Evolutionary conservation across 2,329 filamentous ascomycete species (phyloP).

Genomic region (Xylariomycetidae sp.): DNA sequence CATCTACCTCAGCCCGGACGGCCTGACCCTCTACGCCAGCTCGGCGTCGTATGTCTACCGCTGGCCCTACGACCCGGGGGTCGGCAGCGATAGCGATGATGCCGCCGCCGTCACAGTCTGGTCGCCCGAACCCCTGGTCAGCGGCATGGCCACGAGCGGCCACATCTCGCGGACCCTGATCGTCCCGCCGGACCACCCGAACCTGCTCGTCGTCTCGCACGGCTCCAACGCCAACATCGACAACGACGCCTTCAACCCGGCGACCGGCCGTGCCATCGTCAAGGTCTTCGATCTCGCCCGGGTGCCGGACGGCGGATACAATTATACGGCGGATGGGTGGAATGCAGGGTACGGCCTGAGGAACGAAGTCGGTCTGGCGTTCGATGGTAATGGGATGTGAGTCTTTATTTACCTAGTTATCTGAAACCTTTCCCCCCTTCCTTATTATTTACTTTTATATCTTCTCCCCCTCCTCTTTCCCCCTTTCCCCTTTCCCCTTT

Average conservation of each 20-base stretch:
- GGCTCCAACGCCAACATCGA: conserved; percentile 56
- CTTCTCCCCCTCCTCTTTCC: not conserved
- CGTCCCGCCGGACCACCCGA: conserved; percentile 42
- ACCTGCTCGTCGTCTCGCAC: conserved; percentile 50
- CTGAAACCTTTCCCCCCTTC: too few species aligned
- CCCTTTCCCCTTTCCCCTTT: too few species aligned
- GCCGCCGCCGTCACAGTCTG: conserved; percentile 39
- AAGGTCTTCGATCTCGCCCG: conserved; percentile 37
- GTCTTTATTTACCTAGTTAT: conserved; percentile 29
- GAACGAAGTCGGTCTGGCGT: conserved; percentile 53
- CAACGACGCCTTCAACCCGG: conserved; percentile 35
- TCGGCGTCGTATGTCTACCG: conserved; percentile 43
- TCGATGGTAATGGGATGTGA: conserved; percentile 42
- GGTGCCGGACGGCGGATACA: conserved; percentile 23
- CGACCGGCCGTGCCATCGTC: conserved; percentile 50
- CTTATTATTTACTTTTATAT: too few species aligned
- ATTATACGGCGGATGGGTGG: conserved; percentile 36
- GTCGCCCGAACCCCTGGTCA: too few species aligned
- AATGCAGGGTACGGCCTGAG: conserved; percentile 52
- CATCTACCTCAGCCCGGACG: conserved; percentile 32
- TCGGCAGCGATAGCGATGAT: conserved; percentile 30
- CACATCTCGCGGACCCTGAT: conserved; percentile 55
- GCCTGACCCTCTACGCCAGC: conserved; percentile 37
- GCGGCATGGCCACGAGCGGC: conserved; percentile 46
- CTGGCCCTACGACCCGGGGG: conserved; percentile 50